Base-by-base conservation (phyloP, 2,329 filamentous ascomycete species). In the Colletotrichum sublineola region DNA sequence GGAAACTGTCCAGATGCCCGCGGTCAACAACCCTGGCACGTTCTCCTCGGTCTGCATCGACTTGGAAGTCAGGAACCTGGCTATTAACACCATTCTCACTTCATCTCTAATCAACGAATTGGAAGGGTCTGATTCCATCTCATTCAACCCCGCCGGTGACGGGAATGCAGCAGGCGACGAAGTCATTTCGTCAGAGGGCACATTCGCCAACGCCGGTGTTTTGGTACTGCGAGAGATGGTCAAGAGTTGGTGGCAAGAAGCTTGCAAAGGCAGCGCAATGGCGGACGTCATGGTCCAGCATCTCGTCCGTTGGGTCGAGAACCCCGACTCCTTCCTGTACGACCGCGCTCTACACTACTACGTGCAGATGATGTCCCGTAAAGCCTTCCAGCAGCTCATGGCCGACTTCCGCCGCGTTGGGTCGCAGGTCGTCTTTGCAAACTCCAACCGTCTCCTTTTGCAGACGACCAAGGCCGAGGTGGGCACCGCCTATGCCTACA, bases 251-350 rank as follows among this genome's bases (percentile, higher is more conserved):
- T 99, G 96, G 96, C 89, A 92, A 1, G 96, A 99, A 81, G 97
- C 96, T 7, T 96, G 94, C 79, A 91, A 90, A 73, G 94, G 95
- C 48, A 97, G 94, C 77, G 92, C 90, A 52, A 98, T 99, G 94
- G 97, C 97, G 0, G 96, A 99, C 82, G 91, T 98, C 67, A 94
- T 99, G 87, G 96, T 99, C 0, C 95, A 97, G 79, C 96, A 99
- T 82, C 88, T 99, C 5, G 94, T 99, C 29, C 93, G 97, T 75
- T 99, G 97, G 97, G 95, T 98, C 2, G 95, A 97, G 80, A 96
- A 92, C 74, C 94, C 96, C 0, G 93, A 94, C 61, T 98, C 95
- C 0, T 98, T 96, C 83, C 91, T 99, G 69, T 99, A 98, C 80
- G 97, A 99, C 82, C 91, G 93, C 5, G 94, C 95, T 7, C 83